Evolutionary conservation across 2,329 filamentous ascomycete species (phyloP).

Genomic region (Nannizziopsis barbatae): DNA sequence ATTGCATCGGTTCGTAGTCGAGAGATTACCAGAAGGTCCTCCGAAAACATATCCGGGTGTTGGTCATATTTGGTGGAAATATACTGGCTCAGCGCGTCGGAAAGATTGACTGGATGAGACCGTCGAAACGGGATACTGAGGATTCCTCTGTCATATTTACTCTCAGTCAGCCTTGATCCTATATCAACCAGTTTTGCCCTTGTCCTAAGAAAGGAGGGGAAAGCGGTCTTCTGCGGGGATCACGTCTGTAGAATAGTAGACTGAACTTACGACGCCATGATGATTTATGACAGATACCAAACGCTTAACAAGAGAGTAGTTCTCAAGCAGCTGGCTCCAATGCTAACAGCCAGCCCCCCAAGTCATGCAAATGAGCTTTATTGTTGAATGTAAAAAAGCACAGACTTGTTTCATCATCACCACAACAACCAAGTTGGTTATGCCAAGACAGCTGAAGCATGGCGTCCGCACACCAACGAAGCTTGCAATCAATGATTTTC

Average conservation of each 20-base stretch:
- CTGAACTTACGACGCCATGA: conserved; percentile 14
- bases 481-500: neutral
- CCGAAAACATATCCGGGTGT: conserved; percentile 89
- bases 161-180: no score
- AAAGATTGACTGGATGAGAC: conserved; percentile 66
- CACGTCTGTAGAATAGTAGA: neutral
- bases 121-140: conserved; percentile 79
- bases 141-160: conserved; percentile 31
- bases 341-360: neutral
- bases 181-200: no score
- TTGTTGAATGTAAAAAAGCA: neutral
- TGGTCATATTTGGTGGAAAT: conserved; percentile 98
- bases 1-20: conserved; percentile 73
- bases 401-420: neutral
- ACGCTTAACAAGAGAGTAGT: neutral
- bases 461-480: neutral
- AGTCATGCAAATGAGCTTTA: neutral
- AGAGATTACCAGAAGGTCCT: conserved; percentile 81
- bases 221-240: neutral
- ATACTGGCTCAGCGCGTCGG: conserved; percentile 78
- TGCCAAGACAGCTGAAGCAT: conserved; percentile 5
- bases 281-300: neutral
- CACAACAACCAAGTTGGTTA: conserved; percentile 7
- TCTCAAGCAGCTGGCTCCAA: neutral
- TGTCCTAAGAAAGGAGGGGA: neutral